Conservation (phyloP, 495 filamentous ascomycete species). For the Tuber indicum region DNA sequence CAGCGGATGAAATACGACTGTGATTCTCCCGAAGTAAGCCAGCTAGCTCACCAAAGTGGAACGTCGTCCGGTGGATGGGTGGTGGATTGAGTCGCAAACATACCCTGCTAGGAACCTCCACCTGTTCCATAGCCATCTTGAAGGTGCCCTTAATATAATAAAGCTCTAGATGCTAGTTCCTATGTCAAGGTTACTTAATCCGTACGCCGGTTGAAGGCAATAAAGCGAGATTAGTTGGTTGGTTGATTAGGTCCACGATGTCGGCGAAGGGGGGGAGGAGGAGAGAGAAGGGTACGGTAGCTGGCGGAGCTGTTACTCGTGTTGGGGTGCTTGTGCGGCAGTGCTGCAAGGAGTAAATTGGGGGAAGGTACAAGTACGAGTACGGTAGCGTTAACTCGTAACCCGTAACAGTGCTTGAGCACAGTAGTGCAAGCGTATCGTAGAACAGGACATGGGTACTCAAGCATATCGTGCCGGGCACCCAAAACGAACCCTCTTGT, state of each 20-base stretch:
- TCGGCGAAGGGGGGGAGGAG: background rate
- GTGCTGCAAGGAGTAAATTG: background rate
- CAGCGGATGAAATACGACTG: slow-evolving; percentile 97
- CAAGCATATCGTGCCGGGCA: too few species aligned
- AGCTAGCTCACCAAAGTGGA: background rate
- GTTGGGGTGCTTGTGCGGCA: background rate
- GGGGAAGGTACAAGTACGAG: background rate
- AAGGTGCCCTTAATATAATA: background rate
- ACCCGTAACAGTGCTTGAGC: background rate
- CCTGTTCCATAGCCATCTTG: slow-evolving; percentile 77
- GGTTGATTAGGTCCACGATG: background rate
- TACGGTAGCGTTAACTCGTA: background rate
- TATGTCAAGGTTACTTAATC: background rate
- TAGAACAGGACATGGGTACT: background rate
- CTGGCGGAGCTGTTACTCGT: background rate
- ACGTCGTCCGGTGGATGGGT: slow-evolving; percentile 10
- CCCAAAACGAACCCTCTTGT: too few species aligned
- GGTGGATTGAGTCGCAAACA: slow-evolving; percentile 28
- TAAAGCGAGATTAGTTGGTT: background rate
- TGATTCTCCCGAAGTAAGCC: slow-evolving; percentile 7
- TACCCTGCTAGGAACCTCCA: slow-evolving; percentile 97
- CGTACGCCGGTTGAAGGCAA: background rate
- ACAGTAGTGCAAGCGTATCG: too few species aligned
- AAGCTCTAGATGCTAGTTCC: background rate
- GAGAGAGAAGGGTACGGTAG: background rate